phyloP scores from a whole-genome alignment of 345 rosid genomes.

The Crucihimalaya himalaica region DNA sequence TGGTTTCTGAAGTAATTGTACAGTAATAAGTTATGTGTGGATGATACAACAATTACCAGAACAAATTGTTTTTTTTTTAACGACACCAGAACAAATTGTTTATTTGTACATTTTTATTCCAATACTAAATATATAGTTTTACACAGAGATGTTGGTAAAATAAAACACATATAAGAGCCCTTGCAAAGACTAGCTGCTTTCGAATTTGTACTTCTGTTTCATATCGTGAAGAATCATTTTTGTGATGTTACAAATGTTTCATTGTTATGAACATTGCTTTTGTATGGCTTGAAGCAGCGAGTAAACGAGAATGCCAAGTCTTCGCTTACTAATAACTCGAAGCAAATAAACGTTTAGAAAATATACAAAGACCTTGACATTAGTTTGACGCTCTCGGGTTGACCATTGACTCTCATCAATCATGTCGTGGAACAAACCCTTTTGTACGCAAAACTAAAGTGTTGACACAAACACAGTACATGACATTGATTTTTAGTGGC shows the following conservation, averaged over 20 bases:
- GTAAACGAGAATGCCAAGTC: too few relatives aligned
- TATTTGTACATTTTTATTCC: constrained; percentile 2
- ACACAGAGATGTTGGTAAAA: background rate
- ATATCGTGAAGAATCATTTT: background rate
- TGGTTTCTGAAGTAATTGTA: constrained; percentile 15
- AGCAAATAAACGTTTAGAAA: too few relatives aligned
- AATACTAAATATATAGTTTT: background rate
- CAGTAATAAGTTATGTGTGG: constrained; percentile 20
- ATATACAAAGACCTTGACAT: too few relatives aligned
- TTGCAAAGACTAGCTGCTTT: background rate
- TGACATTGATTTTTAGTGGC: background rate
- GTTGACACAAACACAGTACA: background rate
- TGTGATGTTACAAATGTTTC: too few relatives aligned
- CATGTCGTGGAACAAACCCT: too few relatives aligned
- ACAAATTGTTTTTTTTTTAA: constrained; percentile 1
- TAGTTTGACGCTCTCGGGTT: too few relatives aligned
- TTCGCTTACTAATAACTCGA: too few relatives aligned
- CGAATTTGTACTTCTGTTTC: background rate
- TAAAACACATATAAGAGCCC: background rate
- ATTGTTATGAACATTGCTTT: too few relatives aligned
- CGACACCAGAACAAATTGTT: constrained; percentile 6
- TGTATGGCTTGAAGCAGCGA: too few relatives aligned
- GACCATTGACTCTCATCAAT: too few relatives aligned
- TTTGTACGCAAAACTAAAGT: background rate
- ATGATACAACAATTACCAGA: constrained; percentile 10